Evolutionary conservation across 208 protist species (phyloP).

Genomic region (Phytomonas sp.): DNA sequence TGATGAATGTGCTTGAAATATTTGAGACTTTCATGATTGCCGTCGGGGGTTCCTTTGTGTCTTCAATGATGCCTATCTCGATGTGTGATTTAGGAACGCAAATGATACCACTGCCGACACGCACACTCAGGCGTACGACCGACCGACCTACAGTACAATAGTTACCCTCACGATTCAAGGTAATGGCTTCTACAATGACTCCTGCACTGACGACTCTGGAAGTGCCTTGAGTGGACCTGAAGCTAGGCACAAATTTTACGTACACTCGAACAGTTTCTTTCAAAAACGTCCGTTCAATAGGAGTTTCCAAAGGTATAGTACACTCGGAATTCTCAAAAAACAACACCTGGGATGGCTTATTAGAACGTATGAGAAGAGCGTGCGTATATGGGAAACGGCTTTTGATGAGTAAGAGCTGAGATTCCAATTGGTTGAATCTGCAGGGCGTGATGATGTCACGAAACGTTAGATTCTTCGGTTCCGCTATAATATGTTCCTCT

Average conservation of each 20-base stretch:
- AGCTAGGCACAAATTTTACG: constrained; percentile 50
- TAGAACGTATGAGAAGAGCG: constrained; percentile 64
- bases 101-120: constrained; percentile 50
- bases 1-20: constrained; percentile 53
- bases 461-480: constrained; percentile 52
- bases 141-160: constrained; percentile 39
- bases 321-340: constrained; percentile 74
- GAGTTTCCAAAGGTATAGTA: constrained; percentile 45
- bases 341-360: constrained; percentile 56
- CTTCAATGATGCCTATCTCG: constrained; percentile 38
- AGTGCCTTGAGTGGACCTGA: constrained; percentile 28
- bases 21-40: constrained; percentile 42
- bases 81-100: constrained; percentile 23
- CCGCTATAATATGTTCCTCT: constrained; percentile 50
- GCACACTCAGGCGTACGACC: constrained; percentile 32
- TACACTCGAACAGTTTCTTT: constrained; percentile 68
- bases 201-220: constrained; percentile 46
- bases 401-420: constrained; percentile 59
- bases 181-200: constrained; percentile 65
- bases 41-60: constrained; percentile 22
- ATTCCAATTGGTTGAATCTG: constrained; percentile 29
- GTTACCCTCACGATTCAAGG: constrained; percentile 23
- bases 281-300: constrained; percentile 40
- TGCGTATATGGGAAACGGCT: constrained; percentile 54
- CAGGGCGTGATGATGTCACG: constrained; percentile 65